Percentiles rank a stretch among this genome's conserved stretches.
Conservation (phyloP, 2,329 filamentous ascomycete species). For the Penicillium rolfsii region DNA sequence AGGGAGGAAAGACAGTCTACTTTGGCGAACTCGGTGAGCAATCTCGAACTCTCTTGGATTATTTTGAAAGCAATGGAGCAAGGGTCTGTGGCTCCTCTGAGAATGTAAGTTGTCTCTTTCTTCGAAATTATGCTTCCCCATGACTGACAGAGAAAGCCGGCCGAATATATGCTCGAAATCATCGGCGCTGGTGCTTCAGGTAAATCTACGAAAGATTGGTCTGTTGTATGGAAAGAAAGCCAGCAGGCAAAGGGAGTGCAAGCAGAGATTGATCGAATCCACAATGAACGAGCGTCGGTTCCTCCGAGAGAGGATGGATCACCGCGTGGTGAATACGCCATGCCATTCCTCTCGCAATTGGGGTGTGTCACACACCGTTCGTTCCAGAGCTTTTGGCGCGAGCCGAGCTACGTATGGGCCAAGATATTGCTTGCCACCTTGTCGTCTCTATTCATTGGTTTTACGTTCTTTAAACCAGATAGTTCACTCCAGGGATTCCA, state of each 20-base stretch:
- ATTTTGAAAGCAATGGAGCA: conserved; percentile 67
- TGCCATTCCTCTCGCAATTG: conserved; percentile 69
- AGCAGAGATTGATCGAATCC: conserved; percentile 61
- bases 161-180: conserved; percentile 70
- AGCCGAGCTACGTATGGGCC: conserved; percentile 81
- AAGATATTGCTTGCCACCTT: conserved; percentile 71
- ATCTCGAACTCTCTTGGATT: conserved; percentile 59
- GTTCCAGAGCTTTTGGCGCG: conserved; percentile 89
- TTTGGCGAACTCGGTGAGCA: conserved; percentile 67
- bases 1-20: conserved; percentile 67
- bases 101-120: conserved; percentile 49
- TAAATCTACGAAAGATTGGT: conserved; percentile 68
- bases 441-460: conserved; percentile 73
- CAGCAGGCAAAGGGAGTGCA: conserved; percentile 60
- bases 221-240: conserved; percentile 62
- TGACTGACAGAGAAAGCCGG: conserved; percentile 51
- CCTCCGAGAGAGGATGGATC: conserved; percentile 48
- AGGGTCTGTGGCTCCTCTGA: conserved; percentile 62
- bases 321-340: conserved; percentile 73
- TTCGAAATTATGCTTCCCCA: too few species aligned
- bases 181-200: conserved; percentile 65
- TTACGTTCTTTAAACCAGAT: conserved; percentile 74
- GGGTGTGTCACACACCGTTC: conserved; percentile 70
- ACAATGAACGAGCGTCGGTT: conserved; percentile 49
- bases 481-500: conserved; percentile 77